Evolutionary conservation across 768 basidiomycete genomes (phyloP).

Genomic region (Pilatotrama ljubarskyi): DNA sequence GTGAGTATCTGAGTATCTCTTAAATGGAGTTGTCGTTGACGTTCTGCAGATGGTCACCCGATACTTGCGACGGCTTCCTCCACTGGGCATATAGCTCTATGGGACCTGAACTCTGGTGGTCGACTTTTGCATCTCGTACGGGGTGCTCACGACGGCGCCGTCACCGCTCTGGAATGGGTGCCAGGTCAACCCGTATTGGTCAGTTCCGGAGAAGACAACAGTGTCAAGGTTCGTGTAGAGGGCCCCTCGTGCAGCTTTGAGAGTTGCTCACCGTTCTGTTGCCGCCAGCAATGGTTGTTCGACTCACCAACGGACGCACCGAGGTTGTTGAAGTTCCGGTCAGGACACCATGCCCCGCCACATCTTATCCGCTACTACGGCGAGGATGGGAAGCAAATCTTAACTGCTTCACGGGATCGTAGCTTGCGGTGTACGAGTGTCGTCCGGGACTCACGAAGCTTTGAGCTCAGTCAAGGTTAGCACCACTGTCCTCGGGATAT

Average conservation of each 20-base stretch:
- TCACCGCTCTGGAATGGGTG: conserved; percentile 87
- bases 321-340: conserved; percentile 85
- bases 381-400: conserved; percentile 91
- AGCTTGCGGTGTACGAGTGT: conserved; percentile 88
- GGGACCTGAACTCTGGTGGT: conserved; percentile 87
- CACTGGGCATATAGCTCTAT: conserved; percentile 85
- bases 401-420: conserved; percentile 88
- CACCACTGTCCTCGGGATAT: background rate
- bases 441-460: conserved; percentile 91
- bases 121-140: conserved; percentile 81
- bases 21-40: background rate
- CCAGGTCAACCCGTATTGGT: conserved; percentile 90
- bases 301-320: conserved; percentile 88
- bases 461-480: conserved; percentile 90
- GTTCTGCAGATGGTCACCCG: conserved; percentile 72
- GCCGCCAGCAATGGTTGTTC: conserved; percentile 90
- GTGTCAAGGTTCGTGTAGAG: conserved; percentile 70
- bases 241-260: background rate
- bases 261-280: background rate
- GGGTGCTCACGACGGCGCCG: conserved; percentile 85
- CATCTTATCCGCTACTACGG: conserved; percentile 94
- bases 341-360: conserved; percentile 90
- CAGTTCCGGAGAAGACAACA: conserved; percentile 91
- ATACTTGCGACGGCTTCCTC: conserved; percentile 87
- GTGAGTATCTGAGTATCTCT: conserved; percentile 39